phyloP scores from a whole-genome alignment of 2,329 filamentous ascomycete genomes.

The Aureobasidium namibiae region DNA sequence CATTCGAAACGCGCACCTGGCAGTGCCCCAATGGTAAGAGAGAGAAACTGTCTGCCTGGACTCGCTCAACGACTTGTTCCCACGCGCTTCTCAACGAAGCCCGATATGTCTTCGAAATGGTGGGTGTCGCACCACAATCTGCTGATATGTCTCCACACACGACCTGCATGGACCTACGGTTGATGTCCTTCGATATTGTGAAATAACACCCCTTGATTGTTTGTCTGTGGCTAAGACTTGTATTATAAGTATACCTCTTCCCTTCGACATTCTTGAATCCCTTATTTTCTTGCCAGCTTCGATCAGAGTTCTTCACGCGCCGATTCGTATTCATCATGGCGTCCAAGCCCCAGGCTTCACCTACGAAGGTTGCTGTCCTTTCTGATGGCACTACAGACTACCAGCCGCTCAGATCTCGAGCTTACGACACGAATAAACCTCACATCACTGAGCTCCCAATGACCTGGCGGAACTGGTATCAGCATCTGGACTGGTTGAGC shows the following conservation, averaged over 20 bases:
- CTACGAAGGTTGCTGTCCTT: no score
- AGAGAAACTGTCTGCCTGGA: neutral
- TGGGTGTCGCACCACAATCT: neutral
- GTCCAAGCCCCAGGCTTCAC: neutral
- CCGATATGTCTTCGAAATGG: neutral
- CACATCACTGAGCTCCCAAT: constrained; percentile 80
- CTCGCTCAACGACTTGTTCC: neutral
- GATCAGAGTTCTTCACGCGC: neutral
- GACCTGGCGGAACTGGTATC: constrained; percentile 76
- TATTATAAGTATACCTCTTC: neutral
- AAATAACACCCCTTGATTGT: no score
- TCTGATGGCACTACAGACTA: neutral
- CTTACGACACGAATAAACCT: constrained; percentile 31
- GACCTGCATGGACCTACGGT: neutral
- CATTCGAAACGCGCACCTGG: neutral
- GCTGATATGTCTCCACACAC: constrained; percentile 7
- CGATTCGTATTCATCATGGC: neutral
- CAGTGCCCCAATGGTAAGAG: neutral
- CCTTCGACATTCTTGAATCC: neutral
- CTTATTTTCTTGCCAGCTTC: neutral
- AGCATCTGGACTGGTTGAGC: constrained; percentile 93
- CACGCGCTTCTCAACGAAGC: constrained; percentile 1
- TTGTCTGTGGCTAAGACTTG: no score
- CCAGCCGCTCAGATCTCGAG: neutral
- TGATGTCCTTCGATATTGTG: neutral